Percentiles rank a stretch among this genome's conserved stretches.
Evolutionary conservation across 495 filamentous ascomycete genomes (phyloP).

Genomic region (Penicillium daleae): DNA sequence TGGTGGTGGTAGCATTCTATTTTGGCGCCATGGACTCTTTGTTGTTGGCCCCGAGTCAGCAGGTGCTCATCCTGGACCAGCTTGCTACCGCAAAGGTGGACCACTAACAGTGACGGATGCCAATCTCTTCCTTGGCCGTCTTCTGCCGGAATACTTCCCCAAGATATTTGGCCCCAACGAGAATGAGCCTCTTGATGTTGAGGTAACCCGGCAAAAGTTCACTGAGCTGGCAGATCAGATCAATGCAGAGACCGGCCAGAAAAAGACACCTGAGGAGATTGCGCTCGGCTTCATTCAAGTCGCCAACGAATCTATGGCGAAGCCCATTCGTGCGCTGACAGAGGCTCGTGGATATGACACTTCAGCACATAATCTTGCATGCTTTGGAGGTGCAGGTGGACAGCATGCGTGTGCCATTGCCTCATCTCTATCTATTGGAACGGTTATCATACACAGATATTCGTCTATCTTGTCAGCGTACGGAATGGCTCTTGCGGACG

Average conservation of each 20-base stretch:
- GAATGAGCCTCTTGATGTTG: constrained; percentile 78
- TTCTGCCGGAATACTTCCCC: constrained; percentile 93
- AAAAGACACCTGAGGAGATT: constrained; percentile 84
- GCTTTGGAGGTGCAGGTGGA: constrained; percentile 59
- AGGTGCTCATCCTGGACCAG: constrained; percentile 88
- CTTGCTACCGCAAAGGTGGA: constrained; percentile 93
- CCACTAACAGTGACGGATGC: constrained; percentile 93
- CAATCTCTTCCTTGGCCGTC: constrained; percentile 86
- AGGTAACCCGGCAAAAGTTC: constrained; percentile 76
- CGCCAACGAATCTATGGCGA: constrained; percentile 57
- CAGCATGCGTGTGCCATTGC: constrained; percentile 58
- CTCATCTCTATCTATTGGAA: constrained; percentile 48
- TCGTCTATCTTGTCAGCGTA: constrained; percentile 58
- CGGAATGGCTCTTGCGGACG: constrained; percentile 56
- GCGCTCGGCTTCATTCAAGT: constrained; percentile 63
- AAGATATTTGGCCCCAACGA: constrained; percentile 95
- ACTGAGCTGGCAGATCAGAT: constrained; percentile 76
- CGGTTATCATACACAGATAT: constrained; percentile 56
- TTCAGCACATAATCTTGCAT: constrained; percentile 52
- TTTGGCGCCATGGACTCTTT: constrained; percentile 90
- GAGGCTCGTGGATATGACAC: constrained; percentile 56
- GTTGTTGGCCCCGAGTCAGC: constrained; percentile 94
- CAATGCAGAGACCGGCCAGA: constrained; percentile 60
- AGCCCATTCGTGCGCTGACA: constrained; percentile 56
- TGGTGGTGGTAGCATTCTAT: constrained; percentile 91